These are phyloP conservation scores for Luffa aegyptiaca DNA, from an alignment of 306 rosid genomes.

Conservation along the genomic window DNA sequence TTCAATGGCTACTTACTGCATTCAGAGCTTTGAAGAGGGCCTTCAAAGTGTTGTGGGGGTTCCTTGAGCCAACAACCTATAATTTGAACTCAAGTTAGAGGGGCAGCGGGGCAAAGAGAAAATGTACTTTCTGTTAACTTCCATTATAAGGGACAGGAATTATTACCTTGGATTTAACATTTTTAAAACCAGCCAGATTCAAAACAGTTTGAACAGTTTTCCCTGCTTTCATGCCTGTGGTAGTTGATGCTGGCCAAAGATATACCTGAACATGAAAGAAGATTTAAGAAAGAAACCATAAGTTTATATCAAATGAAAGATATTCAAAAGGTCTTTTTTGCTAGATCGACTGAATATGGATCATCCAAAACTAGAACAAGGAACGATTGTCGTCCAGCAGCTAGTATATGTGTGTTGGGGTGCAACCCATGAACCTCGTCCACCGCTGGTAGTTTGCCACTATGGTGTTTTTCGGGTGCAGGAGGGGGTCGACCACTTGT, in stretches of 20 bases:
- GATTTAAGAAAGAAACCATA: background rate
- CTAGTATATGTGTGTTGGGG: background rate
- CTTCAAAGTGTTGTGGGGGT: constrained; percentile 81
- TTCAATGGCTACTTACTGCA: constrained; percentile 47
- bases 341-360: background rate
- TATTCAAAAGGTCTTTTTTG: background rate
- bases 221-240: constrained; percentile 83
- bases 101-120: constrained; percentile 5
- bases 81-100: constrained; percentile 2
- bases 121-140: background rate
- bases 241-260: constrained; percentile 92
- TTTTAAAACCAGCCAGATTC: constrained; percentile 79
- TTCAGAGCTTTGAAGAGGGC: constrained; percentile 87
- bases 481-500: background rate
- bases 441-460: background rate
- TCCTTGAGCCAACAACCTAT: constrained; percentile 83
- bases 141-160: background rate
- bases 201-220: constrained; percentile 70
- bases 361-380: background rate
- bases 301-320: background rate
- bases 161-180: constrained; percentile 86
- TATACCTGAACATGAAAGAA: constrained; percentile 40
- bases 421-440: background rate
- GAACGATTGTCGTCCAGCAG: background rate
- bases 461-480: background rate